Evolutionary conservation across 257 asterid genomes (phyloP).

Genomic region (Solanum tacnaense): DNA sequence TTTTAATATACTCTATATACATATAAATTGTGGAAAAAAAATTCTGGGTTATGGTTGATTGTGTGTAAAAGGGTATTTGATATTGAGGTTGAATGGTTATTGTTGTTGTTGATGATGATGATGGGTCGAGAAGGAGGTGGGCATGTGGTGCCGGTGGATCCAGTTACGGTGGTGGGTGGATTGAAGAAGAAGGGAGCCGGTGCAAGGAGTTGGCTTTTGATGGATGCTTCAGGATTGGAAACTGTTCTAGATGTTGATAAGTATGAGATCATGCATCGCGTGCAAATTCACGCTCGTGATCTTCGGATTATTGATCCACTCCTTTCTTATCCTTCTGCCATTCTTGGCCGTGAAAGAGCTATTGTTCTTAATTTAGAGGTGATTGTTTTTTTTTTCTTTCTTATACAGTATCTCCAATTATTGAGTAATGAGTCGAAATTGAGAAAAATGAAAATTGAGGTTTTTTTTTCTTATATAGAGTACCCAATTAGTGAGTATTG

Average conservation of each 20-base stretch:
- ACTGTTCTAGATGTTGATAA: slow-evolving; percentile 56
- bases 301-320: slow-evolving; percentile 84
- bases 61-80: neutral
- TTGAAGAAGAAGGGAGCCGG: slow-evolving; percentile 53
- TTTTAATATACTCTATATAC: neutral
- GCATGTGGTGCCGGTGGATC: slow-evolving; percentile 46
- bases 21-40: neutral
- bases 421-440: neutral
- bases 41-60: neutral
- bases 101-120: neutral
- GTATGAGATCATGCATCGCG: slow-evolving; percentile 83
- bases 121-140: slow-evolving; percentile 39
- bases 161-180: slow-evolving; percentile 26
- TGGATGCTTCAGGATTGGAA: slow-evolving; percentile 58
- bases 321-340: slow-evolving; percentile 70
- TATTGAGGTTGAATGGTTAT: neutral
- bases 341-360: slow-evolving; percentile 83
- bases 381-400: neutral
- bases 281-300: slow-evolving; percentile 87
- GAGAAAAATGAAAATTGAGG: neutral
- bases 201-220: slow-evolving; percentile 63
- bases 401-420: neutral
- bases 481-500: neutral
- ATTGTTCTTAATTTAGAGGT: slow-evolving; percentile 92
- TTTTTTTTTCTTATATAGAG: neutral